Conservation (phyloP, 768 basidiomycete genomes). For the Porphyrellus cyaneotinctus region DNA sequence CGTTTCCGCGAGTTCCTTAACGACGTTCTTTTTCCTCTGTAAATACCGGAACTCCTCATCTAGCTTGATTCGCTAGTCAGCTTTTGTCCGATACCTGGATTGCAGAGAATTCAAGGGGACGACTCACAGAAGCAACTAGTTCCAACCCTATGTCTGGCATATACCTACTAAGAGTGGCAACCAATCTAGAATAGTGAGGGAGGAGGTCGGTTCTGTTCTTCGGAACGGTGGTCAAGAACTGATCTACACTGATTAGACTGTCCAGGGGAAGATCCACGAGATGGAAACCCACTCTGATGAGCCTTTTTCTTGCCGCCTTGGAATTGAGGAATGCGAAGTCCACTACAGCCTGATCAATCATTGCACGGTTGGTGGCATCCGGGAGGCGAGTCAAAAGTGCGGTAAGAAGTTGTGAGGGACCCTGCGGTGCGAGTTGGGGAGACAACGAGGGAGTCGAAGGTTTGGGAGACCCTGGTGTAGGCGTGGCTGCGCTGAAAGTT, state of each 20-base stretch:
- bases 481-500: constrained; percentile 47
- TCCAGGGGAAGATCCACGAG: background rate
- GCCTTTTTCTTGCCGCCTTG: constrained; percentile 89
- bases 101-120: background rate
- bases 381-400: constrained; percentile 87
- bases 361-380: constrained; percentile 85
- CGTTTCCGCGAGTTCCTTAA: constrained; percentile 83
- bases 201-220: constrained; percentile 87
- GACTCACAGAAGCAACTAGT: constrained; percentile 71
- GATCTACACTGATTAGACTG: constrained; percentile 11
- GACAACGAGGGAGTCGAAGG: constrained; percentile 55
- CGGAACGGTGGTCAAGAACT: constrained; percentile 81
- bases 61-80: constrained; percentile 47
- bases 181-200: constrained; percentile 88
- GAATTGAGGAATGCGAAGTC: constrained; percentile 97
- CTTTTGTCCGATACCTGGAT: background rate
- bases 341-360: constrained; percentile 91
- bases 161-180: constrained; percentile 84
- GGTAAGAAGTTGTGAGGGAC: constrained; percentile 89
- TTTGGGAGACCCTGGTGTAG: constrained; percentile 66
- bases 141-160: constrained; percentile 93
- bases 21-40: constrained; percentile 89
- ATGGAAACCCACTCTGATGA: constrained; percentile 62
- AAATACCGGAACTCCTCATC: constrained; percentile 97
- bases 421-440: constrained; percentile 76